These are phyloP conservation scores for Penicillium sp. DNA, from an alignment of 2,329 filamentous ascomycete genomes.

Conservation along the genomic window DNA sequence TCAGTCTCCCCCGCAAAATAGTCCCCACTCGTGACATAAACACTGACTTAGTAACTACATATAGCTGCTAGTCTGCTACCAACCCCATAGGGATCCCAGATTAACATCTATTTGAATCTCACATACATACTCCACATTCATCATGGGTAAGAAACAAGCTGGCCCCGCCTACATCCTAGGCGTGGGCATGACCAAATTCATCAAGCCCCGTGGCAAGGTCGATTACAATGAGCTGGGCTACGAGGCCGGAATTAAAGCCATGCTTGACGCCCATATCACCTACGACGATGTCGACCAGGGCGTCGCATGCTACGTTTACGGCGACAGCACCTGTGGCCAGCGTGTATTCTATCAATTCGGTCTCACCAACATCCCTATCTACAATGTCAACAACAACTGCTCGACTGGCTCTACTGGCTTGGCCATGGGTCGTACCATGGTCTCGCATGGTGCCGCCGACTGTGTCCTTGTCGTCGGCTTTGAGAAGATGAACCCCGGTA, in stretches of 20 bases:
- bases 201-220: conserved; percentile 91
- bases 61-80: neutral
- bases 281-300: conserved; percentile 96
- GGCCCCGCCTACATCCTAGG: conserved; percentile 81
- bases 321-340: conserved; percentile 91
- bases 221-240: conserved; percentile 95
- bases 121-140: conserved; percentile 22
- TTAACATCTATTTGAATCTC: conserved; percentile 1
- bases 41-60: neutral
- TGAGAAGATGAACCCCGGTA: conserved; percentile 97
- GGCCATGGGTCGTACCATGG: conserved; percentile 76
- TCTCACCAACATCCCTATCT: conserved; percentile 93
- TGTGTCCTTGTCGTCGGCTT: conserved; percentile 92
- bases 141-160: conserved; percentile 53
- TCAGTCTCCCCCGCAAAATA: conserved; percentile 27
- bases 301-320: conserved; percentile 97
- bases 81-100: too few species aligned
- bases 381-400: conserved; percentile 99
- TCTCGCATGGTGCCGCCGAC: conserved; percentile 77
- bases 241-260: conserved; percentile 85
- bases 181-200: conserved; percentile 99
- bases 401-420: conserved; percentile 91
- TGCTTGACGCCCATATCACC: conserved; percentile 75
- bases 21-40: neutral
- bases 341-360: conserved; percentile 98